Conservation (phyloP, 805 yeast genomes). For the Spathaspora arborariae region DNA sequence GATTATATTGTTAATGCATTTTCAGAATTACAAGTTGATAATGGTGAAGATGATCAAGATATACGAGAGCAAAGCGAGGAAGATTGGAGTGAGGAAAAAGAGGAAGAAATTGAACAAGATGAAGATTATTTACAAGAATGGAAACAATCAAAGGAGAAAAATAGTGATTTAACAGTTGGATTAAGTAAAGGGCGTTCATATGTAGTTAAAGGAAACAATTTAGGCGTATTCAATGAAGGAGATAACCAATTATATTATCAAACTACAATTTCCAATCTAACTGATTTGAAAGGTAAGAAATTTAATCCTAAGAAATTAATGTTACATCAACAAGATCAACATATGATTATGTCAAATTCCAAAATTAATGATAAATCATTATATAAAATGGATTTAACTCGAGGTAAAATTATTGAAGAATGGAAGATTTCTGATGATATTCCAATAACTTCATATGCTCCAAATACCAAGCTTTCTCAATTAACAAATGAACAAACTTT, state of each 20-base stretch:
- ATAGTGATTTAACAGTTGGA: constrained; percentile 70
- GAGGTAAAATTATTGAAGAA: constrained; percentile 82
- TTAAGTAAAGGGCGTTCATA: constrained; percentile 66
- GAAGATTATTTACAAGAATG: constrained; percentile 24
- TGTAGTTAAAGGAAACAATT: constrained; percentile 72
- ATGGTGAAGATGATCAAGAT: constrained; percentile 26
- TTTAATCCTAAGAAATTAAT: constrained; percentile 60
- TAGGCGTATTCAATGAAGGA: constrained; percentile 74
- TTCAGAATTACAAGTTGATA: constrained; percentile 27
- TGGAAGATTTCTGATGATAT: constrained; percentile 57
- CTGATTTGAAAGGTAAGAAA: constrained; percentile 45
- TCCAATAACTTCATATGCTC: constrained; percentile 58
- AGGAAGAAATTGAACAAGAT: constrained; percentile 32
- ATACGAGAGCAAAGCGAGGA: constrained; percentile 24
- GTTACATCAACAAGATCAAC: constrained; percentile 73
- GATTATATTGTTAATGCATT: constrained; percentile 58
- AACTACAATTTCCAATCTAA: constrained; percentile 63
- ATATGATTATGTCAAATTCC: constrained; percentile 62
- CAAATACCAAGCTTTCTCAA: constrained; percentile 71
- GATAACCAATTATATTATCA: constrained; percentile 52
- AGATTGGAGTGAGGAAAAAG: constrained; percentile 16
- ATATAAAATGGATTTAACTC: constrained; percentile 73
- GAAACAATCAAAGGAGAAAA: constrained; percentile 36
- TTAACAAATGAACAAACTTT: constrained; percentile 70
- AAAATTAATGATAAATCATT: constrained; percentile 39